These are phyloP conservation scores for Talaromyces pinophilus DNA, from an alignment of 2,329 filamentous ascomycete species.

Conservation along the genomic window DNA sequence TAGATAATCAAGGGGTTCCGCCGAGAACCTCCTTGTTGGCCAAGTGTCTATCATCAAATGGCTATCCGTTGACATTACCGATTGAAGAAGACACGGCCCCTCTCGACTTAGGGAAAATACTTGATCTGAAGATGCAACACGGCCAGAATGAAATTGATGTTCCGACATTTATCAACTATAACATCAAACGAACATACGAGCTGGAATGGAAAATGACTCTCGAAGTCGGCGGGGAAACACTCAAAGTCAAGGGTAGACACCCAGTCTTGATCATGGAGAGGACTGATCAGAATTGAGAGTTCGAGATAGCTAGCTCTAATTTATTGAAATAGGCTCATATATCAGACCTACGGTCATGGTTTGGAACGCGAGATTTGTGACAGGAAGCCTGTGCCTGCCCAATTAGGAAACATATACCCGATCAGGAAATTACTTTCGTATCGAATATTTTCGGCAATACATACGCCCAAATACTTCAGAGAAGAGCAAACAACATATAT, in stretches of 20 bases:
- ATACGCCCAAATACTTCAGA: too few relatives aligned
- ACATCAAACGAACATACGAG: background rate
- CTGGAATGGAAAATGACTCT: background rate
- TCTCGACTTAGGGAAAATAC: background rate
- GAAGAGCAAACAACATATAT: too few relatives aligned
- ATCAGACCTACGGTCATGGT: too few relatives aligned
- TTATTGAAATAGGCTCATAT: too few relatives aligned
- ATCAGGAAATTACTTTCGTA: background rate
- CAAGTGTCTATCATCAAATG: background rate
- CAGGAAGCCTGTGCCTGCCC: background rate
- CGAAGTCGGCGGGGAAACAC: background rate
- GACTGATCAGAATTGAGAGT: background rate
- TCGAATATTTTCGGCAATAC: too few relatives aligned
- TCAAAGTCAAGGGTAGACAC: conserved; percentile 1
- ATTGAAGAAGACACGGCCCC: background rate
- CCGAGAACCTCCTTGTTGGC: background rate
- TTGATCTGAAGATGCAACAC: background rate
- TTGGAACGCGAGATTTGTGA: too few relatives aligned
- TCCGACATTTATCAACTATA: background rate
- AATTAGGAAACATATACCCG: background rate
- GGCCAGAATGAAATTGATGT: background rate
- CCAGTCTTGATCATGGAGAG: background rate
- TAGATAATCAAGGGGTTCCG: background rate
- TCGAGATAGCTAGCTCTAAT: too few relatives aligned
- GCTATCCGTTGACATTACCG: background rate